Evolutionary conservation across 202 grass and related monocot species (phyloP), one percentile per base, ranked within the genome.

Genomic region (Digitaria exilis): DNA sequence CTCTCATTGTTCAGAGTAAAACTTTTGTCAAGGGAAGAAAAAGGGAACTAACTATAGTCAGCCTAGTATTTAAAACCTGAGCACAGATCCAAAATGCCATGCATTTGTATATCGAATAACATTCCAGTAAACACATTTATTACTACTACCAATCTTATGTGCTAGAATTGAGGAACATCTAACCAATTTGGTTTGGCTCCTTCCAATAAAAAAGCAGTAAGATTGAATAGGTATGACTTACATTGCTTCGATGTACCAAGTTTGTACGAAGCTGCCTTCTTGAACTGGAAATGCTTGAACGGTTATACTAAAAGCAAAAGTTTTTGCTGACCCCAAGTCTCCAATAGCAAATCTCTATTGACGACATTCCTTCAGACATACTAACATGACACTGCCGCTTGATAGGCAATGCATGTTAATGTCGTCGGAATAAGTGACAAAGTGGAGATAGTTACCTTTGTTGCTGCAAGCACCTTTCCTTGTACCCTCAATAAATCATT

Each of bases 351-450:
- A 71, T 48, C 15, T 49, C 26, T 21, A 49, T 3, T 6, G 4
- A 2, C 31, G 26, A 50, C 10, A 7, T 6, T 19, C 9, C 3
- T 19, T 29, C 29, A 55, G 37, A 31, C 31, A 50, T 11, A 22
- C 41, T 0, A 16, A 24, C 51, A 68, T n/a, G 34, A 17, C 35
- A 31, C 15, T 29, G 34, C 9, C 48, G 62, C 48, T 48, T 94
- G 39, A 94, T 94, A 94, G 69, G 69, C 89, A 92, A 25, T 92
- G 92, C 31, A 94, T 81, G 57, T 94, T 87, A 54, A 94, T 94
- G 86, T 88, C 92, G 0, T 94, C 74, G 29, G 92, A n/a, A n/a
- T n/a, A n/a, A n/a, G n/a, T n/a, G n/a, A n/a, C n/a, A n/a, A n/a
- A n/a, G n/a, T n/a, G n/a, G n/a, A n/a, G n/a, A n/a, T n/a, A n/a